Base-by-base conservation (phyloP, 2,329 filamentous ascomycete genomes). In the Graphium sp. region DNA sequence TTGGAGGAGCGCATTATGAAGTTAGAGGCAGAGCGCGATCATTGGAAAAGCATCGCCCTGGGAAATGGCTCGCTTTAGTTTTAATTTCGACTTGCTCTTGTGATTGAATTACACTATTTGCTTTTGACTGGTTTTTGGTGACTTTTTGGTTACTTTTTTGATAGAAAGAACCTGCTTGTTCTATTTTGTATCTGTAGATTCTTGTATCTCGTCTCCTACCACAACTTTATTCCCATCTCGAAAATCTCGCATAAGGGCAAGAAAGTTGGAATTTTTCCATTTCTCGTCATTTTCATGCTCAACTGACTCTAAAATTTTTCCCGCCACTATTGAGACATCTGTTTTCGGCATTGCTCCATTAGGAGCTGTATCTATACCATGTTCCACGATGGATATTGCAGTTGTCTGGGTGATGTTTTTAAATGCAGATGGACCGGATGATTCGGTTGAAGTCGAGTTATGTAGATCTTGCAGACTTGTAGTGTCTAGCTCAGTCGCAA, bases 1-100 rank as follows among this genome's bases (percentile, higher is more conserved):
- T 62, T 93, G 25, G 79, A 91, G 57, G 65, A 66, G 22, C 62
- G 69, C 43, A 84, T 92, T 43, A 62, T 59, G 12, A 72, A 78
- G 46, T 56, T 87, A 17, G 63, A 74, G 49, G 60, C 63, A 22
- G 71, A 75, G 46, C 62, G 68, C 41, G 70, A 73, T 49, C 63
- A 74, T 44, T 76, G 70, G 70, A 75, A 72, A 60, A 52, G 52
- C 37, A 47, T 66, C 36, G 66, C 66, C 34, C 46, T 64, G 32
- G 49, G 49, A 35, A 52, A 53, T 31, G 48, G 48, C 38, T 37
- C 43, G 43, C 47, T 15, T 24, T 10, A 24, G 21, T 12, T 6
- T 12, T 2, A 7, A 5, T 19, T 28, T 21, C 10, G 20, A 22
- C 4, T 22, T 22, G n/a, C n/a, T n/a, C n/a, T n/a, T n/a, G n/a